Evolutionary conservation across 1,284 basidiomycete species (phyloP).

Genomic region (Pseudozyma hubeiensis): DNA sequence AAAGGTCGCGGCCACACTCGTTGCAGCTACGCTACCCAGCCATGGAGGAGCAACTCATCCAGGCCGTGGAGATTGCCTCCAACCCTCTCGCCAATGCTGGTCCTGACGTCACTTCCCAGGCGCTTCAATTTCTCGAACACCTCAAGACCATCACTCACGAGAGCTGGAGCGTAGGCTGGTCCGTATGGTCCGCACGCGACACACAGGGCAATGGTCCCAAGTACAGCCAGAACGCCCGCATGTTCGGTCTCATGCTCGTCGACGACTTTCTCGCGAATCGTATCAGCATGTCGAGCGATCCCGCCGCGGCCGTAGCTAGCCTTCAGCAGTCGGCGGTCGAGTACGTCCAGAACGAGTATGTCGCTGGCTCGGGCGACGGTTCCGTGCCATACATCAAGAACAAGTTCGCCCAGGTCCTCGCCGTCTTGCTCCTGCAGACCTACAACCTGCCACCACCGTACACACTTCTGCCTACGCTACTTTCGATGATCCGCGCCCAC

Average conservation of each 20-base stretch:
- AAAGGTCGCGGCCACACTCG: background rate
- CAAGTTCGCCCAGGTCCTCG: constrained; percentile 97
- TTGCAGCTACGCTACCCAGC: background rate
- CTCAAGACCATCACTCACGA: constrained; percentile 79
- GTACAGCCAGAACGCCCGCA: constrained; percentile 80
- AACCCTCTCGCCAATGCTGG: constrained; percentile 75
- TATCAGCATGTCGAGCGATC: constrained; percentile 45
- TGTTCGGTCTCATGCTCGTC: constrained; percentile 85
- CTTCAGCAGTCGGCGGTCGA: constrained; percentile 63
- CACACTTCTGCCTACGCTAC: constrained; percentile 75
- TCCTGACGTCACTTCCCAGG: constrained; percentile 75
- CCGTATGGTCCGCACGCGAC: constrained; percentile 59
- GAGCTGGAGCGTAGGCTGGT: constrained; percentile 76
- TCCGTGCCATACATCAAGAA: constrained; percentile 78
- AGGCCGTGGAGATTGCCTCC: constrained; percentile 84
- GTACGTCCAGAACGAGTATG: constrained; percentile 64
- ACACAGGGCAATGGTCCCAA: constrained; percentile 75
- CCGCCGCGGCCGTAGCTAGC: constrained; percentile 56
- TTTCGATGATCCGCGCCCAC: constrained; percentile 68
- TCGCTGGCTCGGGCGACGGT: constrained; percentile 58
- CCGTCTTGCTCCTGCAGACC: constrained; percentile 90
- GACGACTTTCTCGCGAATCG: constrained; percentile 86
- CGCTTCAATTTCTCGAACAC: constrained; percentile 81
- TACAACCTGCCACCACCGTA: constrained; percentile 85
- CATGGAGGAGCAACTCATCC: constrained; percentile 75